Percentiles rank a stretch among this genome's conserved stretches.
Conservation (phyloP, 1,284 basidiomycete species). For the Tremellales sp. region DNA sequence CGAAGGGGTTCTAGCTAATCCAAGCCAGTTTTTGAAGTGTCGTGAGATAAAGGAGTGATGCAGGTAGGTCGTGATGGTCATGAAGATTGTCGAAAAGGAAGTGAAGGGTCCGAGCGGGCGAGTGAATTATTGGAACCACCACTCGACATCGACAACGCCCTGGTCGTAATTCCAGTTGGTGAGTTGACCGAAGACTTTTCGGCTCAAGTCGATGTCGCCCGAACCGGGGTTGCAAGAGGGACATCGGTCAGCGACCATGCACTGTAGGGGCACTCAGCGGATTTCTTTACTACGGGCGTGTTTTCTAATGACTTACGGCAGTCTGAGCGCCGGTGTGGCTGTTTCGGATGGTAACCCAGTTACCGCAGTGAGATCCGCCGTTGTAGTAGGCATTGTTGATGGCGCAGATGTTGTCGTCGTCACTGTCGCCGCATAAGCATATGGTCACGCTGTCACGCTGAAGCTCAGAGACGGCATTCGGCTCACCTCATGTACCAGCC, state of each 20-base stretch:
- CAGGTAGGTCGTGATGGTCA: neutral
- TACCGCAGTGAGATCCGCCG: neutral
- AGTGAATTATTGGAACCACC: neutral
- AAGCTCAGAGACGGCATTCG: neutral
- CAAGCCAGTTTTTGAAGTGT: no score
- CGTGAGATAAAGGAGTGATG: no score
- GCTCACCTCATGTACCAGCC: conserved; percentile 1
- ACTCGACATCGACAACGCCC: neutral
- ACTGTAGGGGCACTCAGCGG: no score
- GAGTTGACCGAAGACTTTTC: neutral
- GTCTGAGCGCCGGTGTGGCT: neutral
- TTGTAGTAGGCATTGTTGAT: neutral
- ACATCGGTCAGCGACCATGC: neutral
- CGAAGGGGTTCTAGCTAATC: no score
- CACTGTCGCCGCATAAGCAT: neutral
- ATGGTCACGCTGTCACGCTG: neutral
- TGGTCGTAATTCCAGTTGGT: neutral
- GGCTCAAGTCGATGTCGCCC: neutral
- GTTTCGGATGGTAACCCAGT: conserved; percentile 2
- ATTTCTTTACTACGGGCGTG: no score
- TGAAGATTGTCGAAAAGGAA: no score
- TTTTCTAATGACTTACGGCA: neutral
- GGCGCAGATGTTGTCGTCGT: neutral
- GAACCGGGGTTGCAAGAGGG: conserved; percentile 1
- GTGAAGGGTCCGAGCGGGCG: neutral